Conservation (phyloP, 495 filamentous ascomycete species). For the Paragyromitra xinjiangensis region DNA sequence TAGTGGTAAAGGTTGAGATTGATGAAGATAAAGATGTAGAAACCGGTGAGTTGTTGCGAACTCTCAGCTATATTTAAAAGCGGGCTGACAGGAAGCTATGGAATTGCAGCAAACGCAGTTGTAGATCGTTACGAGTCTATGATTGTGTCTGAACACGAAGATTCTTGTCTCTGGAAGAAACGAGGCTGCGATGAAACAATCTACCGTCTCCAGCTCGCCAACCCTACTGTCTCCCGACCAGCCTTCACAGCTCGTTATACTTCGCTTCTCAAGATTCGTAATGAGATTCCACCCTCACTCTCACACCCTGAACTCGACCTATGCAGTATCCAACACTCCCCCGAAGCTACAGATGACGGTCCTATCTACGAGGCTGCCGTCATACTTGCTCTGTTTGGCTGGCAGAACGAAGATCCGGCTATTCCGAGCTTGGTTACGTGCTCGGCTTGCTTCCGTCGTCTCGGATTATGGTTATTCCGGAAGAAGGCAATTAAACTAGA, state of each 20-base stretch:
- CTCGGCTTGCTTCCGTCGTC: constrained; percentile 81
- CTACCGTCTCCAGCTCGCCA: constrained; percentile 63
- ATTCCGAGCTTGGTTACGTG: constrained; percentile 78
- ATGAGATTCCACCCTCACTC: constrained; percentile 64
- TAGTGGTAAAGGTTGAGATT: constrained; percentile 80
- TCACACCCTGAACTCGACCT: constrained; percentile 63
- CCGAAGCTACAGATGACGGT: constrained; percentile 44
- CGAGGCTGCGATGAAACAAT: constrained; percentile 62
- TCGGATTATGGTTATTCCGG: constrained; percentile 95
- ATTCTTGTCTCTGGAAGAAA: constrained; percentile 85
- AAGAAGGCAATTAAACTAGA: constrained; percentile 59
- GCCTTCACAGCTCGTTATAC: constrained; percentile 59
- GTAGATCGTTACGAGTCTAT: constrained; percentile 78
- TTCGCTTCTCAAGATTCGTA: constrained; percentile 62
- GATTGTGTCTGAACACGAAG: constrained; percentile 79
- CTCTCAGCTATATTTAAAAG: background rate
- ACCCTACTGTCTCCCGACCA: constrained; percentile 61
- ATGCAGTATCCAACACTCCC: constrained; percentile 48
- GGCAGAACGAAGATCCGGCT: constrained; percentile 76
- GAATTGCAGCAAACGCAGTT: constrained; percentile 67
- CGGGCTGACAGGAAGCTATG: constrained; percentile 41
- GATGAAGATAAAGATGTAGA: constrained; percentile 72
- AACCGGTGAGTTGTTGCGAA: constrained; percentile 59
- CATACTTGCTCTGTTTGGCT: constrained; percentile 82
- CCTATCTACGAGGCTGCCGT: constrained; percentile 72